phyloP scores from a whole-genome alignment of 352 stramenopile genomes.

The Globisporangium spiculum region DNA sequence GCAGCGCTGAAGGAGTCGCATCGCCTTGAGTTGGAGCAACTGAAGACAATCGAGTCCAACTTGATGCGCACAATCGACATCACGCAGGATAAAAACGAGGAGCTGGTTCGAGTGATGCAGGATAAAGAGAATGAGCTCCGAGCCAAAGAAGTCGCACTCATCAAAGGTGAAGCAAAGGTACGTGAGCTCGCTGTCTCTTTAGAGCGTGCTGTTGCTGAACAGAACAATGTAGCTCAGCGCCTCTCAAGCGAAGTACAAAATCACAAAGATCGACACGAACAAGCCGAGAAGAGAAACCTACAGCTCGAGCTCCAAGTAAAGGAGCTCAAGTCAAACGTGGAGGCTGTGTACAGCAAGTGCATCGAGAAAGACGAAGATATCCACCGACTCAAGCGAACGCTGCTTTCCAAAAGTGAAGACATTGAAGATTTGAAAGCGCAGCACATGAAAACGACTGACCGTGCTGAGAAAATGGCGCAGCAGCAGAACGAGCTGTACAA shows the following conservation, averaged over 20 bases:
- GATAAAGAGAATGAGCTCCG: slow-evolving; percentile 23
- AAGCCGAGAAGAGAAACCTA: slow-evolving; percentile 26
- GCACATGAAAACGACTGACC: slow-evolving; percentile 43
- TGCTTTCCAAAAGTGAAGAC: slow-evolving; percentile 44
- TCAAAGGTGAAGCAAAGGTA: slow-evolving; percentile 4
- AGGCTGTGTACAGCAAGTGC: slow-evolving; percentile 45
- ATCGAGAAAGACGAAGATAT: slow-evolving; percentile 60
- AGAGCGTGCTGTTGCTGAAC: slow-evolving; percentile 8
- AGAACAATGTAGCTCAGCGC: slow-evolving; percentile 6
- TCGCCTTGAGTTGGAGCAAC: slow-evolving; percentile 4
- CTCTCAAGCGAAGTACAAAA: slow-evolving; percentile 25
- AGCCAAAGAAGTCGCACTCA: slow-evolving; percentile 14
- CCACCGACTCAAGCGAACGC: slow-evolving; percentile 43
- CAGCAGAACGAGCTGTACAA: slow-evolving; percentile 64
- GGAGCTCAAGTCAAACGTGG: slow-evolving; percentile 43
- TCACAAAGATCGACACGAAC: slow-evolving; percentile 34
- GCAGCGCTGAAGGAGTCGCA: slow-evolving; percentile 5
- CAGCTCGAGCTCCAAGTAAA: slow-evolving; percentile 44
- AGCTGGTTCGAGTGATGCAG: slow-evolving; percentile 19
- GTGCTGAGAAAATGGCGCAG: slow-evolving; percentile 46
- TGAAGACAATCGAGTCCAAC: slow-evolving; percentile 11
- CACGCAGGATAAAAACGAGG: slow-evolving; percentile 14
- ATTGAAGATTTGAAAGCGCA: slow-evolving; percentile 47
- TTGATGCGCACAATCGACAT: slow-evolving; percentile 20
- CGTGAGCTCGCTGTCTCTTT: slow-evolving; percentile 4